These are phyloP conservation scores for Benincasa hispida DNA, from an alignment of 306 rosid species.

Conservation along the genomic window DNA sequence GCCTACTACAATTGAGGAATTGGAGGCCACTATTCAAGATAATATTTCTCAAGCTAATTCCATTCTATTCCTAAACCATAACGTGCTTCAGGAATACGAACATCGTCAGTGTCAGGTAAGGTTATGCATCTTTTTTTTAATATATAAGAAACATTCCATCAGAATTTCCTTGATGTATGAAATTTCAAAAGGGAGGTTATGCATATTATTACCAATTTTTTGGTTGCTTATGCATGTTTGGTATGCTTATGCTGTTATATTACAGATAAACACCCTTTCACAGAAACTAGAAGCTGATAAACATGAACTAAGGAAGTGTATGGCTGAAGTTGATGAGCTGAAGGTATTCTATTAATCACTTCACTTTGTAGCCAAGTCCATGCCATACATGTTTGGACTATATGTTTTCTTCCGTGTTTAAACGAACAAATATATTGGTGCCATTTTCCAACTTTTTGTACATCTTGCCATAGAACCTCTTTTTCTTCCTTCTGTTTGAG, in stretches of 20 bases:
- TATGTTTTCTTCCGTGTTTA: not conserved
- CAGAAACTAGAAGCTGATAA: conserved; percentile 58
- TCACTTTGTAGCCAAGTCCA: not conserved
- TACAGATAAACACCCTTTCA: conserved; percentile 52
- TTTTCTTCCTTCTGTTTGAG: not conserved
- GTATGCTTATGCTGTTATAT: conserved; percentile 10
- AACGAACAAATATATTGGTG: not conserved
- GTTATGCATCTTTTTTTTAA: not conserved
- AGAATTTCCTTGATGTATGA: too few species aligned
- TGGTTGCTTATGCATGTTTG: not conserved
- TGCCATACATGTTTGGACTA: not conserved
- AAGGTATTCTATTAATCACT: conserved; percentile 31
- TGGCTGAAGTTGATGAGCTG: conserved; percentile 45
- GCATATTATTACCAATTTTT: not conserved
- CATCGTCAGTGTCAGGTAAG: conserved; percentile 57
- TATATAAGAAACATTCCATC: too few species aligned
- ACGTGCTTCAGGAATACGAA: conserved; percentile 72
- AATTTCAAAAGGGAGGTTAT: too few species aligned
- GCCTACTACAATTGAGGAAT: conserved; percentile 89
- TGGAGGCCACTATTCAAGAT: conserved; percentile 79
- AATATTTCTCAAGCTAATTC: conserved; percentile 67
- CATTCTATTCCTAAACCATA: conserved; percentile 60
- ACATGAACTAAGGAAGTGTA: conserved; percentile 30
- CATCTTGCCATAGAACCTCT: not conserved
- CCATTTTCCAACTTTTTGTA: not conserved